Percentiles rank a stretch among this genome's conserved stretches.
phyloP scores from a whole-genome alignment of 192 early-diverging fungal species.

The Dissophora globulifera region DNA sequence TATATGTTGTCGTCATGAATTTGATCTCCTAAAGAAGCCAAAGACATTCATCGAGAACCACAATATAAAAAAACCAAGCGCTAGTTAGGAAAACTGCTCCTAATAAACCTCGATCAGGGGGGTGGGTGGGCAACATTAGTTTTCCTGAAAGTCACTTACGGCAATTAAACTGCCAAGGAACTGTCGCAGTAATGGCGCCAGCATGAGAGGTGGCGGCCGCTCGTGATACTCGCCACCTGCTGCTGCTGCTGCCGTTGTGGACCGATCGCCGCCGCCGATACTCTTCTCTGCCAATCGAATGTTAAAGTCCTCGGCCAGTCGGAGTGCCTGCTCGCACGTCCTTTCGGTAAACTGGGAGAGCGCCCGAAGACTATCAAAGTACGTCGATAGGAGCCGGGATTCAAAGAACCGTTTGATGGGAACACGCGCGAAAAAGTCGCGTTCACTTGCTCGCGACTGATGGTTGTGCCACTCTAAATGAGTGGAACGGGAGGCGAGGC shows the following conservation, averaged over 20 bases:
- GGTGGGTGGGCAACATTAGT: too few relatives aligned
- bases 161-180: constrained; percentile 36
- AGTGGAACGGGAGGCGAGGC: too few relatives aligned
- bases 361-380: constrained; percentile 28
- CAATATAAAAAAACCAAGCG: too few relatives aligned
- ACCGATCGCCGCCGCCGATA: too few relatives aligned
- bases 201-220: not conserved
- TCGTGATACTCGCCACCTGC: too few relatives aligned
- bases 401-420: constrained; percentile 50
- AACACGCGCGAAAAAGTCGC: constrained; percentile 39
- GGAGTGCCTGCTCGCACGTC: constrained; percentile 24
- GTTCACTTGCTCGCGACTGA: constrained; percentile 41
- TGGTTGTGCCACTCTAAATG: constrained; percentile 52
- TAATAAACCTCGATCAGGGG: too few relatives aligned
- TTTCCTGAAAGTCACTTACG: constrained; percentile 22
- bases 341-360: constrained; percentile 24
- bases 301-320: constrained; percentile 21
- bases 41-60: too few relatives aligned
- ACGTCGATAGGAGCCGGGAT: constrained; percentile 28
- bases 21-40: constrained; percentile 44
- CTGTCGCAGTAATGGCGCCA: constrained; percentile 16
- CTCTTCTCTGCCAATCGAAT: constrained; percentile 10
- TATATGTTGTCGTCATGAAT: constrained; percentile 18
- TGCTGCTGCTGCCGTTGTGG: too few relatives aligned
- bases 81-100: too few relatives aligned